Evolutionary conservation across 2,329 filamentous ascomycete species (phyloP), one percentile per base, ranked within the genome.

Genomic region (Fusarium clavum): DNA sequence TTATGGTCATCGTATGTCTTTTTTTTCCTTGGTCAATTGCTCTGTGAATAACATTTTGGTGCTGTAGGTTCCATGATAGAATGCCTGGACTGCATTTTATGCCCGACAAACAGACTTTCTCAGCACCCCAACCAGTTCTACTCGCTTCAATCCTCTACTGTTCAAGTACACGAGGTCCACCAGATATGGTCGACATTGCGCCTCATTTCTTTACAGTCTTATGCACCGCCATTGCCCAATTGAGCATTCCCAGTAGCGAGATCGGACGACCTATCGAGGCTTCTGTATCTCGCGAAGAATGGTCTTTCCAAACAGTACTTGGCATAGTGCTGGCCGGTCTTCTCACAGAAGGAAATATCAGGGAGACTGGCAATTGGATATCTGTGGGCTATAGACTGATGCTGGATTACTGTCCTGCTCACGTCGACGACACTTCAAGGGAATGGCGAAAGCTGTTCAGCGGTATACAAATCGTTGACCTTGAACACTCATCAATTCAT

Each of bases 281-380:
- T 6, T 34, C 49, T 3, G 61, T 64, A 11, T 57, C 59, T 1
- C 38, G 40, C 14, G 61, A 64, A 11, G 59, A 64, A 20, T 64
- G 59, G 59, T 51, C 61, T 24, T 64, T 64, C 5, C 61, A 64
- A 7, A 64, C 61, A 10, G 61, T 64, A 1, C 38, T 64, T 2
- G 59, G 59, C 1, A 64, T 64, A 11, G 61, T 64, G 1, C 59
- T 64, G 0, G 51, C 61, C 3, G 61, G 61, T 0, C 41, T 64
- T 5, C 5, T 64, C 1, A 64, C 61, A 1, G 59, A 64, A 4
- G 61, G 61, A 0, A 64, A 64, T 1, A 57, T 64, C 0, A 46
- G 61, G 2, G 61, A 64, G 13, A 64, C 59, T 2, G 61, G 59
- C 1, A 64, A 64, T n/a, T 64, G 61, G 61, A 64, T 64, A 11